Percentiles rank a stretch among this genome's conserved stretches.
Conservation (phyloP, 805 yeast genomes). For the Dipodascus geniculatus region DNA sequence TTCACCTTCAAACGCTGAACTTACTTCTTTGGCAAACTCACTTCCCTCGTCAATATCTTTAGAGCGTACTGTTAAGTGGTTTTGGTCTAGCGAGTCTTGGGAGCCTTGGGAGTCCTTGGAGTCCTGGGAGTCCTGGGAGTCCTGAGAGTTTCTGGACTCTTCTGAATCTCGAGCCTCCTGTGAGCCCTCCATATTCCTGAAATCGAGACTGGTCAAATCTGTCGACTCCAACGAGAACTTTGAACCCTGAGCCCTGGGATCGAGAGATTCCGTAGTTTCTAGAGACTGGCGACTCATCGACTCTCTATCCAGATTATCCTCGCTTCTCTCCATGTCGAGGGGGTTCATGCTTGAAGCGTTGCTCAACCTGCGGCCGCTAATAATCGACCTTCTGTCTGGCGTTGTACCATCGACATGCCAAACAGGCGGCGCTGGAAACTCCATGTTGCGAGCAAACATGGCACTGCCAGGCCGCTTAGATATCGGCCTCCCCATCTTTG, state of each 20-base stretch:
- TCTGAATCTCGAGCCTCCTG: too few species aligned
- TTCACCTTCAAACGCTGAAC: background rate
- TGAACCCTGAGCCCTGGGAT: too few species aligned
- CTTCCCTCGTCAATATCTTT: background rate
- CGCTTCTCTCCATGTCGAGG: background rate
- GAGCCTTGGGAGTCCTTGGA: too few species aligned
- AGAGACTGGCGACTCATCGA: background rate
- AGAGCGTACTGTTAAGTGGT: background rate
- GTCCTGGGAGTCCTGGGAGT: too few species aligned
- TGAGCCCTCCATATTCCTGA: too few species aligned
- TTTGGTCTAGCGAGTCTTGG: too few species aligned
- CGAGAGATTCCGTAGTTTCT: too few species aligned
- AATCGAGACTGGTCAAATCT: too few species aligned
- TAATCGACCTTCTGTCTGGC: background rate
- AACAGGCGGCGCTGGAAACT: background rate
- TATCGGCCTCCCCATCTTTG: background rate
- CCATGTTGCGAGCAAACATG: background rate
- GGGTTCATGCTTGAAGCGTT: background rate
- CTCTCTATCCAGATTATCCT: background rate
- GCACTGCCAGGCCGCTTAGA: background rate
- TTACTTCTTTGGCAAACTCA: background rate
- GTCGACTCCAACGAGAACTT: too few species aligned
- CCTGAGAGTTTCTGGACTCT: too few species aligned
- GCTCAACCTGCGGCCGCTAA: background rate
- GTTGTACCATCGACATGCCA: background rate